Evolutionary conservation across 2,329 filamentous ascomycete species (phyloP), one percentile per base, ranked within the genome.

Genomic region (Fusarium coicis): DNA sequence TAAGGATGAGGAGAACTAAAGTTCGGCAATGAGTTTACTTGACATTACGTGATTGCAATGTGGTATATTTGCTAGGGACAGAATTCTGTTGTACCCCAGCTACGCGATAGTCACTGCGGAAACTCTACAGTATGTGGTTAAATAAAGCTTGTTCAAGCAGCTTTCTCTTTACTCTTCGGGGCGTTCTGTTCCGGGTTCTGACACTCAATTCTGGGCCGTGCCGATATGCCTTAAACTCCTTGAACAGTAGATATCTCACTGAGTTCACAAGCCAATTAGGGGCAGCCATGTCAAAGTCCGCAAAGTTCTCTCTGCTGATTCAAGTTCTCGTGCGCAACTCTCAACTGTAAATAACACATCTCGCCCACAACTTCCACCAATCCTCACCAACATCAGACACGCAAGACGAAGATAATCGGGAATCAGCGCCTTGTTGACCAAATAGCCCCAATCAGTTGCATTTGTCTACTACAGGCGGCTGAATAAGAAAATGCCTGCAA

Each of bases 1-100:
- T 26, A 7, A 26, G 26, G 26, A 52, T 10, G 30, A 19, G 21
- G 15, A 19, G n/a, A 23, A 52, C 4, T 52, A 19, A 9, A 36
- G 11, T 10, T 23, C 3, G 7, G 7, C 7, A 12, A 3, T 19
- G 2, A 14, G 15, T 0, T 12, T 4, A 12, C 7, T 2, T 18
- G 10, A 10, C 10, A n/a, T 2, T 23, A 4, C 10, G 11, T 18
- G 10, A 4, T 19, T 32, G 7, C 10, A 19, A 12, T 19, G 47
- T 19, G 7, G 21, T 37, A 36, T 36, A 26, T 26, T 26, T 5
- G 26, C 7, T 26, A 26, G 5, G 36, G 36, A 18, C 19, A 37
- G 36, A 18, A 37, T 6, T 37, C 10, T 37, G 36, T 19, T 19
- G 18, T 37, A 37, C 18, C 36, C 18, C 4, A 11, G 36, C 16